These are phyloP conservation scores for Salix brachista DNA, from an alignment of 345 rosid genomes.

Conservation along the genomic window DNA sequence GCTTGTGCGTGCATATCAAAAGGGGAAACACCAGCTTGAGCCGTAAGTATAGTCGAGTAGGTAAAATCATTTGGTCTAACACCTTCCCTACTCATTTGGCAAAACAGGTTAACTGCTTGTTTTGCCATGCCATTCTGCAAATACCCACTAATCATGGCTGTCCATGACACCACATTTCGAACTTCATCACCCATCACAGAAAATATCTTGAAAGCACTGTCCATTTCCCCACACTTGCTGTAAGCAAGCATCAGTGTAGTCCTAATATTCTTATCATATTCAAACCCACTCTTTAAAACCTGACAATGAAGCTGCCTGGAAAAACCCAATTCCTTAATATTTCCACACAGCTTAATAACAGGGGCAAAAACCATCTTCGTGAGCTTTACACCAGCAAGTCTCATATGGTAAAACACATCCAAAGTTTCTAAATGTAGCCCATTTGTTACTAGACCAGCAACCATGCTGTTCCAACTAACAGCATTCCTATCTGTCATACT, in stretches of 20 bases:
- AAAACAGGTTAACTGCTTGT: conserved; percentile 50
- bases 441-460: conserved; percentile 54
- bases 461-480: conserved; percentile 76
- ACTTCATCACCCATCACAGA: conserved; percentile 33
- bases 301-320: conserved; percentile 67
- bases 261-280: conserved; percentile 46
- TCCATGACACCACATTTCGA: conserved; percentile 67
- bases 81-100: conserved; percentile 56
- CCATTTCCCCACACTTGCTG: conserved; percentile 52
- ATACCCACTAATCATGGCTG: conserved; percentile 73
- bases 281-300: conserved; percentile 54
- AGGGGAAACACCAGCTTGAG: conserved; percentile 54
- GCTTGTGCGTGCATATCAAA: conserved; percentile 62
- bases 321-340: conserved; percentile 42
- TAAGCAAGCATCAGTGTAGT: conserved; percentile 67
- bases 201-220: conserved; percentile 51
- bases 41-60: conserved; percentile 68
- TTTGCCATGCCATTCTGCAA: conserved; percentile 55
- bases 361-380: conserved; percentile 52
- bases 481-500: conserved; percentile 44
- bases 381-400: conserved; percentile 43
- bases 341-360: conserved; percentile 63
- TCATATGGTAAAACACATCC: conserved; percentile 51
- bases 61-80: conserved; percentile 74
- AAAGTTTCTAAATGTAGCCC: conserved; percentile 63